These are phyloP conservation scores for Orbilia javanica DNA, from an alignment of 2,329 filamentous ascomycete species.

Conservation along the genomic window DNA sequence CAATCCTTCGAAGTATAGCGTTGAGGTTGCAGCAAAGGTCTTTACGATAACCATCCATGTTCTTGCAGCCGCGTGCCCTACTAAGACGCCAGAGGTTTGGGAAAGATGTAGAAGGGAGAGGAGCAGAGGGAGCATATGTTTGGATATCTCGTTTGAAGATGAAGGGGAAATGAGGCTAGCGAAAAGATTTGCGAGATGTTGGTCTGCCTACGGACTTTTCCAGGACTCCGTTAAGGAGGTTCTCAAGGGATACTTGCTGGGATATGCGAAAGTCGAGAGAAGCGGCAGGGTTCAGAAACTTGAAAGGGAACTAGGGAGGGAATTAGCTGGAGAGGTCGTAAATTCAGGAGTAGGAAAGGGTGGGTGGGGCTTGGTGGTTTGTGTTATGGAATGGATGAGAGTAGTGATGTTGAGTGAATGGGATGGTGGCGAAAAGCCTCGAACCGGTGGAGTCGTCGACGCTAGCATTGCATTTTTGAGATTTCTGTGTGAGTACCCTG, in stretches of 20 bases:
- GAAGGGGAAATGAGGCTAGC: slow-evolving; percentile 61
- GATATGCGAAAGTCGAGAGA: slow-evolving; percentile 57
- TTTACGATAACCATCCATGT: slow-evolving; percentile 60
- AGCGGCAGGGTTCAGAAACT: slow-evolving; percentile 44
- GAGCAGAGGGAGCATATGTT: slow-evolving; percentile 56
- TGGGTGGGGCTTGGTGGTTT: slow-evolving; percentile 65
- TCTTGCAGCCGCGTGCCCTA: slow-evolving; percentile 58
- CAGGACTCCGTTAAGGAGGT: slow-evolving; percentile 30
- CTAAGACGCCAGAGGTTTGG: slow-evolving; percentile 59
- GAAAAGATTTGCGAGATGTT: slow-evolving; percentile 59
- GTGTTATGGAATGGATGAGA: slow-evolving; percentile 76
- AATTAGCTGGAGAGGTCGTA: slow-evolving; percentile 71
- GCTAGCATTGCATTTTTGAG: slow-evolving; percentile 81
- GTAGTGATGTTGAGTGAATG: slow-evolving; percentile 82
- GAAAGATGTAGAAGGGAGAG: slow-evolving; percentile 57
- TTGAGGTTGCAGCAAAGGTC: slow-evolving; percentile 59
- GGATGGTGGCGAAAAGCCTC: slow-evolving; percentile 79
- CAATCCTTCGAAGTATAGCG: slow-evolving; percentile 49
- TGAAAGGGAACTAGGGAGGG: slow-evolving; percentile 62
- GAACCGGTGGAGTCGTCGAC: slow-evolving; percentile 78
- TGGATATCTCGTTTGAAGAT: slow-evolving; percentile 64
- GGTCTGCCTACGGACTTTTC: slow-evolving; percentile 56
- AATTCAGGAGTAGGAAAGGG: slow-evolving; percentile 69
- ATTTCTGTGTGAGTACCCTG: slow-evolving; percentile 75
- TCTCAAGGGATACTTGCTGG: slow-evolving; percentile 59